Conservation (phyloP, 192 early-diverging fungal species). For the Mortierella antarctica region DNA sequence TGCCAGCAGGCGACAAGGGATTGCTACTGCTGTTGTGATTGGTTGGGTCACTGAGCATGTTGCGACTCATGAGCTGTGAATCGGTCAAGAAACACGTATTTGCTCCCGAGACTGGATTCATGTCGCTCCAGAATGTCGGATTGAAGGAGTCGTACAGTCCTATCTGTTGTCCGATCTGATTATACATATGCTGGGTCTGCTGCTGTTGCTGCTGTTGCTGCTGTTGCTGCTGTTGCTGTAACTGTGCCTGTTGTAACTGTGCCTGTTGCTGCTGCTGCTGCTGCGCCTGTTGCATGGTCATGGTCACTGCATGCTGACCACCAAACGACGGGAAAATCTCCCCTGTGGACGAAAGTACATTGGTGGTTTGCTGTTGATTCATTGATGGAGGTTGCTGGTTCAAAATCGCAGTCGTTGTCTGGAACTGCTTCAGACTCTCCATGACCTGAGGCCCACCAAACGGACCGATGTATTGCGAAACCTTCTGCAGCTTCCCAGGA, state of each 20-base stretch:
- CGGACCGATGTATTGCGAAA: constrained; percentile 50
- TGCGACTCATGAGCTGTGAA: constrained; percentile 16
- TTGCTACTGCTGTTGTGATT: constrained; percentile 8
- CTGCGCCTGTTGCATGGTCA: constrained; percentile 15
- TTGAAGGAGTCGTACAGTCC: constrained; percentile 42
- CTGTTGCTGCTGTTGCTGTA: constrained; percentile 8
- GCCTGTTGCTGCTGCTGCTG: constrained; percentile 1
- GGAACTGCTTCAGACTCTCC: constrained; percentile 51
- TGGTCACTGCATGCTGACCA: constrained; percentile 27
- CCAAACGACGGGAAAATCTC: constrained; percentile 16
- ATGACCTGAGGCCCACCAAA: constrained; percentile 51
- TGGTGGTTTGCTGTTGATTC: constrained; percentile 8
- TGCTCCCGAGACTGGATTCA: constrained; percentile 15
- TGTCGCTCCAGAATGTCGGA: constrained; percentile 33
- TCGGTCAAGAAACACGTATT: constrained; percentile 28
- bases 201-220: constrained; percentile 22
- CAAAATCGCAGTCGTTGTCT: constrained; percentile 40
- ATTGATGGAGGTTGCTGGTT: constrained; percentile 21
- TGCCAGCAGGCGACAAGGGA: not conserved
- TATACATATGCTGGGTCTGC: constrained; percentile 37
- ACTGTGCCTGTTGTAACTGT: not conserved
- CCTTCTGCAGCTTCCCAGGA: constrained; percentile 48
- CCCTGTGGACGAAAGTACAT: constrained; percentile 13
- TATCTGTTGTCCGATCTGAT: constrained; percentile 42
- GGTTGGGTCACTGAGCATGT: not conserved